These are phyloP conservation scores for Neoascochyta sp. DNA, from an alignment of 2,329 filamentous ascomycete species.

Conservation along the genomic window DNA sequence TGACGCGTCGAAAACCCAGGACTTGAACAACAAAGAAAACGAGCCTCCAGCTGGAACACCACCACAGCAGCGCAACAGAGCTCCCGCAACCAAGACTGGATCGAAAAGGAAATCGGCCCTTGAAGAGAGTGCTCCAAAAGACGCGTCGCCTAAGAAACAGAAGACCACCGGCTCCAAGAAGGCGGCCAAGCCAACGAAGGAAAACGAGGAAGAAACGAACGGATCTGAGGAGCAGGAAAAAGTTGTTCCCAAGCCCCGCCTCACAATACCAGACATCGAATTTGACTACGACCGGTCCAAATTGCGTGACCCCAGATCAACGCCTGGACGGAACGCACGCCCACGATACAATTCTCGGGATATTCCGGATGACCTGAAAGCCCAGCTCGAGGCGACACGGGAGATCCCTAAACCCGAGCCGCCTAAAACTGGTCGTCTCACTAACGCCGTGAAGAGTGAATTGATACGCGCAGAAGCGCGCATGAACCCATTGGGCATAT, in stretches of 20 bases:
- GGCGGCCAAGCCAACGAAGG: no score
- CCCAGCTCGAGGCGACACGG: slow-evolving; percentile 1
- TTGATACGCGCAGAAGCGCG: neutral
- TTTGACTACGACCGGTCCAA: slow-evolving; percentile 7
- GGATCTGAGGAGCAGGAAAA: slow-evolving; percentile 1
- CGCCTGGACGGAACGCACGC: slow-evolving; percentile 2
- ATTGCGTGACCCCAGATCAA: slow-evolving; percentile 4
- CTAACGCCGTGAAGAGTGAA: slow-evolving; percentile 1
- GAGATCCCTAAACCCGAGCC: slow-evolving; percentile 2
- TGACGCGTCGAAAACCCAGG: no score
- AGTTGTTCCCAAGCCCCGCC: slow-evolving; percentile 4
- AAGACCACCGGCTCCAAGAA: no score
- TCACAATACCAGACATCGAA: slow-evolving; percentile 6
- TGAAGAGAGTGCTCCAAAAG: no score
- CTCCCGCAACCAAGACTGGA: no score
- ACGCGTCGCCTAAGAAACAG: no score
- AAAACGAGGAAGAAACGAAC: no score
- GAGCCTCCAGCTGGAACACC: no score
- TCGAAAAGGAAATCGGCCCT: no score
- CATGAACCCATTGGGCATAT: slow-evolving; percentile 3
- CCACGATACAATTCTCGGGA: slow-evolving; percentile 1
- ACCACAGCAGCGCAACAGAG: no score
- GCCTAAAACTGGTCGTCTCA: slow-evolving; percentile 1
- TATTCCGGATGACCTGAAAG: slow-evolving; percentile 1
- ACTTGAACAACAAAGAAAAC: no score